phyloP scores from a whole-genome alignment of 2,329 filamentous ascomycete genomes.

The Venturia effusa region DNA sequence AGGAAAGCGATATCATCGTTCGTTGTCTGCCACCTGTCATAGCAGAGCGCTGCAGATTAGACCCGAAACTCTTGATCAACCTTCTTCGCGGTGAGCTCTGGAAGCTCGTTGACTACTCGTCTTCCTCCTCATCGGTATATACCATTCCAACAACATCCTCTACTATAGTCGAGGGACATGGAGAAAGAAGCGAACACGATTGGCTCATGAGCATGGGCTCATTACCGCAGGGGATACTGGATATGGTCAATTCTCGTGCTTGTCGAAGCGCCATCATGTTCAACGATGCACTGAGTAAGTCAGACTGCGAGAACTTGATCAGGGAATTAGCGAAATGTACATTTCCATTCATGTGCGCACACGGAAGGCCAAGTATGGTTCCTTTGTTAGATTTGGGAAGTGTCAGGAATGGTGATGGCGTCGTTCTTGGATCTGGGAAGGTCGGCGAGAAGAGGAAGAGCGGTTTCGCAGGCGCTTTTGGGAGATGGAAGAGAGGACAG shows the following conservation, averaged over 20 bases:
- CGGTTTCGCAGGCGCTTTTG: slow-evolving; percentile 5
- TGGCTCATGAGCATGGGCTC: slow-evolving; percentile 56
- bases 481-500: slow-evolving; percentile 1
- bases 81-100: slow-evolving; percentile 68
- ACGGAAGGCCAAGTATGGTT: slow-evolving; percentile 50
- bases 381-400: slow-evolving; percentile 26
- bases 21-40: slow-evolving; percentile 54
- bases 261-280: slow-evolving; percentile 82
- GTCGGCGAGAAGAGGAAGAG: not conserved
- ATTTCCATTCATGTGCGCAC: slow-evolving; percentile 76
- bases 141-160: not conserved
- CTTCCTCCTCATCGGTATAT: not conserved
- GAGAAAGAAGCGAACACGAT: slow-evolving; percentile 12
- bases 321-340: slow-evolving; percentile 47
- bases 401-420: not conserved
- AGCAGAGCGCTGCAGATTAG: slow-evolving; percentile 59
- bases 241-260: slow-evolving; percentile 64
- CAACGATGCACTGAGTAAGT: slow-evolving; percentile 53
- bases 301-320: slow-evolving; percentile 51
- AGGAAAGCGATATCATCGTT: not conserved
- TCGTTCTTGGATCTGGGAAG: not conserved
- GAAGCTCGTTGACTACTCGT: slow-evolving; percentile 41
- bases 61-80: slow-evolving; percentile 62
- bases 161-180: not conserved
- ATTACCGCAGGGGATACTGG: slow-evolving; percentile 66